Conservation (phyloP, 371 early-diverging fungal species). For the Rozella allomycis region DNA sequence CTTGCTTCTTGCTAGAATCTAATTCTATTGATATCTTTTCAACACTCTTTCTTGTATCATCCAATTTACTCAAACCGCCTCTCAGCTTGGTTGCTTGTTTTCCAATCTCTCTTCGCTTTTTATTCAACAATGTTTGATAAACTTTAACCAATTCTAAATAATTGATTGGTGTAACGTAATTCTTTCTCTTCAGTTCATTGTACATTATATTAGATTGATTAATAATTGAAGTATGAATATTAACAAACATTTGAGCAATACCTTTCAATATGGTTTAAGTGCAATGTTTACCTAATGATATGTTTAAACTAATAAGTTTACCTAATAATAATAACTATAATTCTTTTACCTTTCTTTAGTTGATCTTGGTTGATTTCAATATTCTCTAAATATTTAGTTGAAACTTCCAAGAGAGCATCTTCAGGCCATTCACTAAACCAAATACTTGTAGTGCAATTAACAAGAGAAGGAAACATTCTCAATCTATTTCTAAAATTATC, state of each 20-base stretch:
- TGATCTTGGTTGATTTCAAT: slow-evolving; percentile 16
- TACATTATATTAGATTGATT: slow-evolving; percentile 19
- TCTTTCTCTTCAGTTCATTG: slow-evolving; percentile 17
- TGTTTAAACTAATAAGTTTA: no score
- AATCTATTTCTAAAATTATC: slow-evolving; percentile 26
- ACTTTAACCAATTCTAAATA: slow-evolving; percentile 26
- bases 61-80: slow-evolving; percentile 27
- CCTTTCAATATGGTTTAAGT: no score
- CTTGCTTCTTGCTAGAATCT: slow-evolving; percentile 24
- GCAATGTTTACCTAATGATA: no score
- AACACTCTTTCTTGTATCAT: slow-evolving; percentile 22
- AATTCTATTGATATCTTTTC: slow-evolving; percentile 28
- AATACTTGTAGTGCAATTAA: slow-evolving; percentile 31
- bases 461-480: slow-evolving; percentile 26
- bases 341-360: no score
- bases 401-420: slow-evolving; percentile 29
- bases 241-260: slow-evolving; percentile 18
- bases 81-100: slow-evolving; percentile 18
- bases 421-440: slow-evolving; percentile 36
- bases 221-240: slow-evolving; percentile 23
- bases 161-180: slow-evolving; percentile 30
- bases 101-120: slow-evolving; percentile 20
- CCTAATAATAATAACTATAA: no score
- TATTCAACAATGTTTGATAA: slow-evolving; percentile 16
- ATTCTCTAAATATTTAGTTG: slow-evolving; percentile 15